Percentiles rank a stretch among this genome's conserved stretches.
phyloP scores from a whole-genome alignment of 2,329 filamentous ascomycete species.

The Grosmannia penicillata region DNA sequence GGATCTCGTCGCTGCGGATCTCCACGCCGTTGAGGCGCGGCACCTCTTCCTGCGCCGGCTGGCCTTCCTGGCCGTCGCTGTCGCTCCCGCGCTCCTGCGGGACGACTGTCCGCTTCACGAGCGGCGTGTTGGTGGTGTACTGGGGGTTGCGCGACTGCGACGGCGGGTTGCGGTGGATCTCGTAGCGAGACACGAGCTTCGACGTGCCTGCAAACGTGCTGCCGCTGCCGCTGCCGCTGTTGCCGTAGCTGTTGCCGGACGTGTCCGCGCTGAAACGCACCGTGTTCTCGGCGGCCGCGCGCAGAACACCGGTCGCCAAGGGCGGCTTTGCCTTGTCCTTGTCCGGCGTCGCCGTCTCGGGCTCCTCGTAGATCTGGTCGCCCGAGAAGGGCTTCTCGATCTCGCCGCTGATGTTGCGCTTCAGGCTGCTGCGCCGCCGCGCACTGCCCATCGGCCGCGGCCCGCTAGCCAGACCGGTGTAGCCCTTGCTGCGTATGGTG shows the following conservation, averaged over 20 bases:
- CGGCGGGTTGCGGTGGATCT: conserved; percentile 75
- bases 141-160: conserved; percentile 67
- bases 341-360: conserved; percentile 32
- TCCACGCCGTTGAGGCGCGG: conserved; percentile 67
- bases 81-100: background rate
- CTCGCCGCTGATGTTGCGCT: conserved; percentile 57
- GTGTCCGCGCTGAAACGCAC: too few relatives aligned
- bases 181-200: conserved; percentile 27
- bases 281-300: background rate
- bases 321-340: conserved; percentile 1
- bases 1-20: conserved; percentile 74
- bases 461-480: conserved; percentile 23
- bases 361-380: conserved; percentile 83
- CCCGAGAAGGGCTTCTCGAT: conserved; percentile 53
- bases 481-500: conserved; percentile 19
- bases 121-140: conserved; percentile 54
- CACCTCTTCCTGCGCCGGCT: conserved; percentile 21
- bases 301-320: background rate
- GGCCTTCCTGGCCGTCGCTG: background rate
- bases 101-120: background rate
- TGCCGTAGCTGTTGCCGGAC: conserved; percentile 24
- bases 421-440: conserved; percentile 49
- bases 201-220: conserved; percentile 1
- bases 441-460: conserved; percentile 9
- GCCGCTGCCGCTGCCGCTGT: conserved; percentile 22